Evolutionary conservation across 257 asterid species (phyloP).

Genomic region (Solanum habrochaites): DNA sequence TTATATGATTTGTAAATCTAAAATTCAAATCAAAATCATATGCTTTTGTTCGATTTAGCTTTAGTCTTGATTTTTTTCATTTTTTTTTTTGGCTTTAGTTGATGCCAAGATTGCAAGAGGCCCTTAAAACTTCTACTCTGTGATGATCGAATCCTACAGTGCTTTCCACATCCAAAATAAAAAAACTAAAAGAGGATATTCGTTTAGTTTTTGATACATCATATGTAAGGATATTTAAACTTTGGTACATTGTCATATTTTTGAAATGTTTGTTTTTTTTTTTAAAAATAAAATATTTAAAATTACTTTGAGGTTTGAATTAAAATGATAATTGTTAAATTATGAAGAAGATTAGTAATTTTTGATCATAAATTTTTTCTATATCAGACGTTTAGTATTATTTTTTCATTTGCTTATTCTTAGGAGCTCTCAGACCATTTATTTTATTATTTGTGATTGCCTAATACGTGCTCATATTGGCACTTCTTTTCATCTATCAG

Average conservation of each 20-base stretch:
- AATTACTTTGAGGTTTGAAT: background rate
- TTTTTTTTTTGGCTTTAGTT: too few relatives aligned
- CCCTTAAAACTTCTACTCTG: background rate
- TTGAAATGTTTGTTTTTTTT: background rate
- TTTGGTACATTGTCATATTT: background rate
- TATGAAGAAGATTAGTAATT: too few relatives aligned
- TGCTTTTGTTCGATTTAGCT: too few relatives aligned
- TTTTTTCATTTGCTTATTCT: too few relatives aligned
- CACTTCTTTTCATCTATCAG: background rate
- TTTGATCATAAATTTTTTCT: too few relatives aligned
- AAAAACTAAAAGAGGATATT: background rate
- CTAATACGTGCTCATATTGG: background rate
- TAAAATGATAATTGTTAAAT: background rate
- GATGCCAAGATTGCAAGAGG: background rate
- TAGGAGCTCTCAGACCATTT: background rate
- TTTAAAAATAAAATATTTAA: background rate
- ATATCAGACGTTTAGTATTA: too few relatives aligned
- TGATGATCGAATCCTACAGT: background rate
- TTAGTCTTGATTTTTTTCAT: too few relatives aligned
- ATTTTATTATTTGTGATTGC: background rate
- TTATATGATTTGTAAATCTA: too few relatives aligned
- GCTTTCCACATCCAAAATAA: background rate
- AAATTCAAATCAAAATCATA: too few relatives aligned
- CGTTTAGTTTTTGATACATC: background rate
- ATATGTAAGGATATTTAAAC: background rate